A percentile compares a stretch with the other conserved stretches of the same genome.
phyloP scores from a whole-genome alignment of 768 basidiomycete species.

The Tylopilus rubrobrunneus region DNA sequence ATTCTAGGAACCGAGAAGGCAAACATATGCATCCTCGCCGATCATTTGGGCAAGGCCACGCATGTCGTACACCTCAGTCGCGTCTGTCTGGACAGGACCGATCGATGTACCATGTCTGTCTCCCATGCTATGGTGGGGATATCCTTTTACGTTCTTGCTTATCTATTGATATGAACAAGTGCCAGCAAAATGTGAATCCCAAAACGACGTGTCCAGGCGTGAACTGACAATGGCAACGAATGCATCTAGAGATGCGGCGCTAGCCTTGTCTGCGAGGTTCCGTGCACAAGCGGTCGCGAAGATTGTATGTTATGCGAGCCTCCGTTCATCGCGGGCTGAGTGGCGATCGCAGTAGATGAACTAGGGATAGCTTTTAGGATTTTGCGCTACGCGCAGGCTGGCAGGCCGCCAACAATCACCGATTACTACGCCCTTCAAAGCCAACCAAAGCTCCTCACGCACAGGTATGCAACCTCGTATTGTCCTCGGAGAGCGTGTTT shows the following conservation, averaged over 20 bases:
- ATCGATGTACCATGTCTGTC: background rate
- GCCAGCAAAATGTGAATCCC: background rate
- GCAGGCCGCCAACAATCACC: background rate
- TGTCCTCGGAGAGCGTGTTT: background rate
- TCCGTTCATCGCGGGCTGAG: background rate
- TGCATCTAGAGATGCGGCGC: background rate
- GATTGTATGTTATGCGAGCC: background rate
- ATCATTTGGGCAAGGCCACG: background rate
- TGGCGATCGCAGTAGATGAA: background rate
- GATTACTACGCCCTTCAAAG: background rate
- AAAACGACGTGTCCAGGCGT: background rate
- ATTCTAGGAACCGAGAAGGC: slow-evolving; percentile 8
- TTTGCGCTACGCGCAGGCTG: background rate
- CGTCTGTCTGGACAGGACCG: background rate
- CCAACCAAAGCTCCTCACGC: no score
- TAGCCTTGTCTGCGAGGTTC: background rate
- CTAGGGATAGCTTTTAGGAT: background rate
- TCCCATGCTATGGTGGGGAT: background rate
- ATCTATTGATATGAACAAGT: background rate
- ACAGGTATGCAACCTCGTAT: no score
- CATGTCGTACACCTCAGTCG: background rate
- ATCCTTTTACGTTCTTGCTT: background rate
- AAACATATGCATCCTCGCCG: background rate
- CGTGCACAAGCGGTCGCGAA: background rate
- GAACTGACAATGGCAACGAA: background rate